phyloP scores from a whole-genome alignment of 805 yeast genomes.

The Pichia deserticola region DNA sequence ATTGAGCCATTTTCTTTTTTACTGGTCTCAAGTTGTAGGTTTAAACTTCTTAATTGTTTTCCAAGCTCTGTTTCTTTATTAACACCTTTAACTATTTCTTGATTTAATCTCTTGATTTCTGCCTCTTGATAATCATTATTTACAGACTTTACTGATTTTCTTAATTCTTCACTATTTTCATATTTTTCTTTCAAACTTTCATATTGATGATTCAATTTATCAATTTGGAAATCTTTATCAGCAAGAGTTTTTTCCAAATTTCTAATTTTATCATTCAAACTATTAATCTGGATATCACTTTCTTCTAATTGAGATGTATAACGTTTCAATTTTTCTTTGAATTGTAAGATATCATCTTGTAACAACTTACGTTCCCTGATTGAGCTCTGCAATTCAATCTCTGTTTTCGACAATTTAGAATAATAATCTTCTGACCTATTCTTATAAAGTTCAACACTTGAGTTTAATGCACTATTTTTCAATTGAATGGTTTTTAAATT shows the following conservation, averaged over 20 bases:
- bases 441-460: slow-evolving; percentile 55
- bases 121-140: slow-evolving; percentile 30
- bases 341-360: slow-evolving; percentile 45
- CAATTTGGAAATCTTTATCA: slow-evolving; percentile 48
- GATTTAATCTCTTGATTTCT: slow-evolving; percentile 48
- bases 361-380: slow-evolving; percentile 53
- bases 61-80: slow-evolving; percentile 60
- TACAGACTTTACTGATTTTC: slow-evolving; percentile 26
- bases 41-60: slow-evolving; percentile 54
- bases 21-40: slow-evolving; percentile 52
- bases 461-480: slow-evolving; percentile 49
- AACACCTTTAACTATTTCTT: slow-evolving; percentile 45
- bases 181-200: slow-evolving; percentile 44
- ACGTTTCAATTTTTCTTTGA: slow-evolving; percentile 37
- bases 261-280: slow-evolving; percentile 42
- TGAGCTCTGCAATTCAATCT: slow-evolving; percentile 58
- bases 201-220: slow-evolving; percentile 41
- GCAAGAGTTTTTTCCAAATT: slow-evolving; percentile 49
- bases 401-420: slow-evolving; percentile 69
- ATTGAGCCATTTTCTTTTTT: slow-evolving; percentile 36
- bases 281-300: slow-evolving; percentile 46
- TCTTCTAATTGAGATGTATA: slow-evolving; percentile 47
- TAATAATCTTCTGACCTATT: slow-evolving; percentile 68
- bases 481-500: slow-evolving; percentile 48
- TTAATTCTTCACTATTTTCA: slow-evolving; percentile 36